phyloP scores from a whole-genome alignment of 2,329 filamentous ascomycete genomes.

The Teratosphaeria pseudoeucalypti region DNA sequence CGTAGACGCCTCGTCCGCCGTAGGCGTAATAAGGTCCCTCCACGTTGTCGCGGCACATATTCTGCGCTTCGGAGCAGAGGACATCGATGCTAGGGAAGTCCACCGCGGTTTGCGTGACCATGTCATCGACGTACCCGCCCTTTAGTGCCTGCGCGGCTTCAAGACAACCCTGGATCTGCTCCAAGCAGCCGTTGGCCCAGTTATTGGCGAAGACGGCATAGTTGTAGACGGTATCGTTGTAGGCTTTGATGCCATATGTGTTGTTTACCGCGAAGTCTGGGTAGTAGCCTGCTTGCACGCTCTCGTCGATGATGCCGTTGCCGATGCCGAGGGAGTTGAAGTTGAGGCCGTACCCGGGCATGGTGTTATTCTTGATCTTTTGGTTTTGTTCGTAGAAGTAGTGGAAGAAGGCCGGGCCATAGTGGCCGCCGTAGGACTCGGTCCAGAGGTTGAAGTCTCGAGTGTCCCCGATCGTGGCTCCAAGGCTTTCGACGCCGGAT shows the following conservation, averaged over 20 bases:
- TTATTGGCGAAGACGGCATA: slow-evolving; percentile 47
- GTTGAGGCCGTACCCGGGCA: slow-evolving; percentile 35
- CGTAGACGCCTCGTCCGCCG: slow-evolving; percentile 47
- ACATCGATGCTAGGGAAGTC: slow-evolving; percentile 22
- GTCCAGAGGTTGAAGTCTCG: slow-evolving; percentile 50
- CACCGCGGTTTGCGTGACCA: slow-evolving; percentile 5
- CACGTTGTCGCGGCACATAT: slow-evolving; percentile 48
- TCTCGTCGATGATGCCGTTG: slow-evolving; percentile 46
- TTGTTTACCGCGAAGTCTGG: slow-evolving; percentile 46
- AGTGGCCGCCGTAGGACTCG: slow-evolving; percentile 54
- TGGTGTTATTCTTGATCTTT: slow-evolving; percentile 39
- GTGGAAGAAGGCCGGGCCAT: slow-evolving; percentile 8
- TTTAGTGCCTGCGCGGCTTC: slow-evolving; percentile 24
- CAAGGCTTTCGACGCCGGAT: slow-evolving; percentile 37
- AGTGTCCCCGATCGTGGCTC: slow-evolving; percentile 36
- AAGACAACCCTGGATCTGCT: slow-evolving; percentile 34
- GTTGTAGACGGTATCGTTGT: slow-evolving; percentile 50
- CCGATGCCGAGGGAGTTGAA: slow-evolving; percentile 43
- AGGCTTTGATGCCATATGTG: slow-evolving; percentile 44
- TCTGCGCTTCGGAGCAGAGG: slow-evolving; percentile 44
- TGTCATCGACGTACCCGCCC: slow-evolving; percentile 17
- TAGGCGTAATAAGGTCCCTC: slow-evolving; percentile 46
- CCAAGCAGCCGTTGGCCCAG: slow-evolving; percentile 39
- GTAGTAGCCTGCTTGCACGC: slow-evolving; percentile 39
- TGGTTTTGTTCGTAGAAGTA: slow-evolving; percentile 38